Base-by-base conservation (phyloP, 2,329 filamentous ascomycete species). In the Dothistroma pini region DNA sequence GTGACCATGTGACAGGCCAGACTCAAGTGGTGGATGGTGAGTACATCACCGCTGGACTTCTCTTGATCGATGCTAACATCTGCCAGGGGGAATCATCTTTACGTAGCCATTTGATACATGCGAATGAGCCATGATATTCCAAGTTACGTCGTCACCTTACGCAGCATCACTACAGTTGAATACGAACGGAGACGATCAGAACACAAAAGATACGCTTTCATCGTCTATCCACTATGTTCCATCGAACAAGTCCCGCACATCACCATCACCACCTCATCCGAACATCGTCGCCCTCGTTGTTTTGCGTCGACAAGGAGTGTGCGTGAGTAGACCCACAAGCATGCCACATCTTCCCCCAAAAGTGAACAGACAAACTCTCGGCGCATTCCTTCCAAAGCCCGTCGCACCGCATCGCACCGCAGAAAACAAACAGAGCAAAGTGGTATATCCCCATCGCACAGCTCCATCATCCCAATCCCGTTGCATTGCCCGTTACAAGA, bases 61-160 rank as follows among this genome's bases (percentile, higher is more conserved):
- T 86, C 61, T 70, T 89, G 9, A 81, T 88, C 14, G 70, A 74
- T 63, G 71, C 25, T 29, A 29, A 29, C 25, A 29, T 29, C 25
- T 29, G 25, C 25, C 25, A 29, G 25, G 71, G 1, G 71, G 71
- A 2, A 74, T 73, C 44, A 71, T 74, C 38, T 70, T 71, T 50
- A 73, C 71, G 22, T 72, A 54, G 31, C 16, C 25, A 29, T 29
- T 3, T 6, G 25, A 29, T 6, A 29, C 25, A 29, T 6, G 25
- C 25, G 25, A 6, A 29, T 29, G 25, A 6, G 25, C 25, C 25
- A 29, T 29, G 25, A 29, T 29, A 29, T 29, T 29, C 6, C 25
- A 29, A 29, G 25, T 29, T 29, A 29, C 3, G 6, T 29, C 25
- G 25, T 29, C 25, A 29, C 25, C 25, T 29, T 6, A 29, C 25